Conservation (phyloP, 768 basidiomycete species). For the Russula sp. region DNA sequence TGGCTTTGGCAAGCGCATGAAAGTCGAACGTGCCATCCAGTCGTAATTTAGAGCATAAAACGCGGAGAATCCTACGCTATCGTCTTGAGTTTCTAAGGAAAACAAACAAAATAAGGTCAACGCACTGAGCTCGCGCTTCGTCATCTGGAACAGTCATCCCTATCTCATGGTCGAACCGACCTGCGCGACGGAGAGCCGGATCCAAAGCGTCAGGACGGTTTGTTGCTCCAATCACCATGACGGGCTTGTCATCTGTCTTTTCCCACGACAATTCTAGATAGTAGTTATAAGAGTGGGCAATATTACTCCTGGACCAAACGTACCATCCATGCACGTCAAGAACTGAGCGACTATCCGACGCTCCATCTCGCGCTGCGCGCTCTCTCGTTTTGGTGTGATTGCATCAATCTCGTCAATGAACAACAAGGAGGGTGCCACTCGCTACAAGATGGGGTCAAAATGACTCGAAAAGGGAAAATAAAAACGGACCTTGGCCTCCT, state of each 20-base stretch:
- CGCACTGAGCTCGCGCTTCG: conserved; percentile 80
- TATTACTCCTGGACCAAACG: conserved; percentile 21
- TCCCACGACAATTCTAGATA: conserved; percentile 86
- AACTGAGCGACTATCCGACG: conserved; percentile 95
- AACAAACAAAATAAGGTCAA: conserved; percentile 11
- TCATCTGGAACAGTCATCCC: conserved; percentile 96
- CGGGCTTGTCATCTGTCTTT: conserved; percentile 84
- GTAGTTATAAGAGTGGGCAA: background rate
- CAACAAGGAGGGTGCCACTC: conserved; percentile 83
- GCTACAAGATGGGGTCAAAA: conserved; percentile 35
- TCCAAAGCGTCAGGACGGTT: conserved; percentile 95
- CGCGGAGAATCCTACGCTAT: conserved; percentile 67
- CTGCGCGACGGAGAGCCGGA: conserved; percentile 85
- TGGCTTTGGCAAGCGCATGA: conserved; percentile 75
- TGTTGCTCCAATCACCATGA: conserved; percentile 93
- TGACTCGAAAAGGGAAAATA: background rate
- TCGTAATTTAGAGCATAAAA: conserved; percentile 76
- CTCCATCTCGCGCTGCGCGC: conserved; percentile 98
- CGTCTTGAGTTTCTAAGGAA: background rate
- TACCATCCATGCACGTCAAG: conserved; percentile 98
- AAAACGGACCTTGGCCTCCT: conserved; percentile 78
- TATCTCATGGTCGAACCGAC: conserved; percentile 96
- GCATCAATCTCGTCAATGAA: conserved; percentile 99
- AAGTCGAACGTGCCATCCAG: conserved; percentile 89
- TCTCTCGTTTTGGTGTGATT: conserved; percentile 95